Percentiles rank a stretch among this genome's conserved stretches.
Evolutionary conservation across 768 basidiomycete genomes (phyloP).

Genomic region (Lentinus tigrinus): DNA sequence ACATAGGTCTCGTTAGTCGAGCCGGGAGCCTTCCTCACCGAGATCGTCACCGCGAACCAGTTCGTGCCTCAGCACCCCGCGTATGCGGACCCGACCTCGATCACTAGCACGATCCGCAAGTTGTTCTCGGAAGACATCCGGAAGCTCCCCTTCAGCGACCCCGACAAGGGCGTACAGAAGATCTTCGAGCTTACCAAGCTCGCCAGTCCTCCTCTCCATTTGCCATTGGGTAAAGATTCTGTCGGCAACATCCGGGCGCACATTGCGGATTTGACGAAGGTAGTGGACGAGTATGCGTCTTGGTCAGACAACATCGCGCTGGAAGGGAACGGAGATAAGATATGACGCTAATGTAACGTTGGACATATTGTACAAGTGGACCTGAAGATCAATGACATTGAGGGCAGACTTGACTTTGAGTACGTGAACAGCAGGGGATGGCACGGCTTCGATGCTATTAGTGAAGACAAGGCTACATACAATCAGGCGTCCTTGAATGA

Average conservation of each 20-base stretch:
- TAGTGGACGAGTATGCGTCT: constrained; percentile 1
- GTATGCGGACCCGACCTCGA: constrained; percentile 12
- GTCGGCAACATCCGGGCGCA: background rate
- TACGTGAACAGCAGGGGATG: too few species aligned
- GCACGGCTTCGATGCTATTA: too few species aligned
- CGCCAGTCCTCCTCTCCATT: background rate
- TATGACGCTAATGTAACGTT: too few species aligned
- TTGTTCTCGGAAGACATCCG: background rate
- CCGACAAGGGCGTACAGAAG: constrained; percentile 2
- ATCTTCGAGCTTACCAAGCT: constrained; percentile 1
- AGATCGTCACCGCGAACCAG: background rate
- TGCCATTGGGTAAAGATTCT: constrained; percentile 3
- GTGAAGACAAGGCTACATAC: too few species aligned
- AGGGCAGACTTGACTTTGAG: too few species aligned
- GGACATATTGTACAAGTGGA: too few species aligned
- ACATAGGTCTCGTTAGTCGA: constrained; percentile 21
- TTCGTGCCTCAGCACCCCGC: constrained; percentile 11
- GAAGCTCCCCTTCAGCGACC: background rate
- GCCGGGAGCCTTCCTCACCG: constrained; percentile 21
- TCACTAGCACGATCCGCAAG: background rate
- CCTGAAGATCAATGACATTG: too few species aligned
- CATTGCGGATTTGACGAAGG: background rate
- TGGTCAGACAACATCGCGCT: constrained; percentile 3
- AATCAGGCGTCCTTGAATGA: too few species aligned
- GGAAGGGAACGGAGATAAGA: too few species aligned